Conservation (phyloP, 176 grass and related monocot genomes). For the Poa annua region DNA sequence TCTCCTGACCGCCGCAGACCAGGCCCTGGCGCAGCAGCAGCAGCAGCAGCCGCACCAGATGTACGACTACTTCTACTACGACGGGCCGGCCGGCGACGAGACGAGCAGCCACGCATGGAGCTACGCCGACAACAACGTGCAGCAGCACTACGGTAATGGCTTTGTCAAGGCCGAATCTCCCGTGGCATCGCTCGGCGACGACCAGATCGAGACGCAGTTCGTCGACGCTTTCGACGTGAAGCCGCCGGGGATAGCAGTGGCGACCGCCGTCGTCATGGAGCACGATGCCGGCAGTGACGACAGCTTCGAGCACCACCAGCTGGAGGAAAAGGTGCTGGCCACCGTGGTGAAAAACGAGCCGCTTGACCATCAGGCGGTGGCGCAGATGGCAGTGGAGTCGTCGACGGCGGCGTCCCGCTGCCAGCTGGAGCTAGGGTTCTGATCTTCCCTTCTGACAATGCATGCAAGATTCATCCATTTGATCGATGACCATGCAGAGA, state of each 20-base stretch:
- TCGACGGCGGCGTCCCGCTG: neutral
- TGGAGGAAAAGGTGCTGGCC: neutral
- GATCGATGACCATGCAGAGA: constrained; percentile 40
- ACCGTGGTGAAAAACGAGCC: constrained; percentile 6
- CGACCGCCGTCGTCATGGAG: neutral
- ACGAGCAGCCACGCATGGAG: constrained; percentile 15
- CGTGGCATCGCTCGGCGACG: neutral
- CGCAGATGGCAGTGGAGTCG: constrained; percentile 25
- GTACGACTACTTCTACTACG: constrained; percentile 45
- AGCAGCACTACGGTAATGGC: neutral
- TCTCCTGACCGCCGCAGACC: neutral
- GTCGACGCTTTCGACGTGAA: constrained; percentile 22
- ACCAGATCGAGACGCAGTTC: constrained; percentile 33
- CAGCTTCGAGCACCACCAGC: neutral
- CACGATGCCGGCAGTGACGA: neutral
- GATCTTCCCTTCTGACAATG: constrained; percentile 39
- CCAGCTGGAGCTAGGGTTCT: constrained; percentile 47
- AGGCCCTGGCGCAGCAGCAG: neutral
- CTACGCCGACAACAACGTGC: neutral
- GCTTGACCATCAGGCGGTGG: neutral
- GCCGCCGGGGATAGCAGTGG: neutral
- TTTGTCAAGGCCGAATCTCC: constrained; percentile 7
- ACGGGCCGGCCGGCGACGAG: neutral
- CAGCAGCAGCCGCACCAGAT: constrained; percentile 16
- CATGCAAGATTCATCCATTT: constrained; percentile 33